Evolutionary conservation across 768 basidiomycete genomes (phyloP).

Genomic region (Mycena amicta): DNA sequence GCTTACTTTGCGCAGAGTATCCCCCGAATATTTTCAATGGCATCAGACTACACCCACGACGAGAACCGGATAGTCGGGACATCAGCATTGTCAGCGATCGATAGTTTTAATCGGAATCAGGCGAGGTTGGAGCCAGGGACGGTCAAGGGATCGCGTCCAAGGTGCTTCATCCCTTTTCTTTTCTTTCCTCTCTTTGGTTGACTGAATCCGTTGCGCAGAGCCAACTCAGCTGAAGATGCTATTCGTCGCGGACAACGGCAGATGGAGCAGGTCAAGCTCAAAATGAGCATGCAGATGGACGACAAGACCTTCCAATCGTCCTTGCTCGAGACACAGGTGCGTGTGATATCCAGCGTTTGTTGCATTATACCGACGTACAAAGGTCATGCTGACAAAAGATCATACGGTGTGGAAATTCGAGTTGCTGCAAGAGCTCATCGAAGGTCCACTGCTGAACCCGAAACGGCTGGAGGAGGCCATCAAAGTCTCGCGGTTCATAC

Average conservation of each 20-base stretch:
- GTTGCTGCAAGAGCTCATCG: conserved; percentile 81
- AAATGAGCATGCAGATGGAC: conserved; percentile 93
- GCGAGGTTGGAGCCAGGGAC: conserved; percentile 63
- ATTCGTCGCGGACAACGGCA: conserved; percentile 87
- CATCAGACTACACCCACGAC: conserved; percentile 77
- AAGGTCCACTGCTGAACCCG: conserved; percentile 89
- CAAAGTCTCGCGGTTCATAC: conserved; percentile 84
- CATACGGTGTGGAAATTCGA: conserved; percentile 93
- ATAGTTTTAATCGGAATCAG: conserved; percentile 91
- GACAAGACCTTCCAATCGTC: conserved; percentile 86
- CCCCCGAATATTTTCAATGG: conserved; percentile 82
- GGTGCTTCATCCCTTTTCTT: conserved; percentile 41
- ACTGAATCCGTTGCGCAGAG: conserved; percentile 41
- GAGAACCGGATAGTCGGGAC: conserved; percentile 83
- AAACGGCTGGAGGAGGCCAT: conserved; percentile 95
- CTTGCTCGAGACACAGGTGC: conserved; percentile 85
- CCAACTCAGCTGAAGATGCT: conserved; percentile 83
- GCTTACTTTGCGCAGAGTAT: conserved; percentile 58
- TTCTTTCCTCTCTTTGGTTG: not conserved
- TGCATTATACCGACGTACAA: conserved; percentile 1
- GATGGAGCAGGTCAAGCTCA: conserved; percentile 87
- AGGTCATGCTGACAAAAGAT: conserved; percentile 89
- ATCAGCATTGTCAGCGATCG: conserved; percentile 82
- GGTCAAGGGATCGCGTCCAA: conserved; percentile 60
- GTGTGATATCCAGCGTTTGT: conserved; percentile 12